Base-by-base conservation (phyloP, 2,329 filamentous ascomycete species). In the Blastomyces silverae region DNA sequence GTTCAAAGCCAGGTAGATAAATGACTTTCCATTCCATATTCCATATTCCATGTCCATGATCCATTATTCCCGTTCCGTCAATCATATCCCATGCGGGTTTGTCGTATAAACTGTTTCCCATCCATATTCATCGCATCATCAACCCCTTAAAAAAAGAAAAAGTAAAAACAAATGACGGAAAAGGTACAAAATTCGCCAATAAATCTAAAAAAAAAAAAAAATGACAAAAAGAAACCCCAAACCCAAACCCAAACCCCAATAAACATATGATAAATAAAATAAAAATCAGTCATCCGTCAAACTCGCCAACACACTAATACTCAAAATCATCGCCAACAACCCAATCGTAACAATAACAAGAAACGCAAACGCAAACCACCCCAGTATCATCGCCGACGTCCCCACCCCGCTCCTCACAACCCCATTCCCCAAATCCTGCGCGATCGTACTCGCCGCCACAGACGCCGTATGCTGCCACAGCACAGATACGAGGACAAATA, bases 291-390 rank as follows among this genome's bases (percentile, higher is more conserved):
- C 79, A 66, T 81, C 80, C 3, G 79, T 80, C 70, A 82, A 71
- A 71, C 89, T 84, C 70, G 86, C 84, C 69, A 97, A 80, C 64
- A 96, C 83, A 70, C 88, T 85, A 74, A 97, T 94, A 79, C 92
- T 97, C 76, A 97, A 80, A 72, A 97, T 96, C 92, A 97, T 97
- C 73, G 97, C 89, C 67, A 99, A 81, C 77, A 97, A 69, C 64
- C 93, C 94, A 73, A 97, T 94, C 60, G 93, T 97, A 63, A 97
- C 93, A 67, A 97, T 89, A 71, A 99, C 96, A 69, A 99, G 83
- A 63, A 97, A 78, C 28, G 90, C 89, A 74, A 99, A 97, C 53
- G 91, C 90, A 78, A 99, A 97, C 94, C 94, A 99, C 66, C 94
- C 94, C 73, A 99, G 83, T 22, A 97, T 90, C 91, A 99, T 97